Conservation (phyloP, 257 asterid species). For the Linaria vulgaris region DNA sequence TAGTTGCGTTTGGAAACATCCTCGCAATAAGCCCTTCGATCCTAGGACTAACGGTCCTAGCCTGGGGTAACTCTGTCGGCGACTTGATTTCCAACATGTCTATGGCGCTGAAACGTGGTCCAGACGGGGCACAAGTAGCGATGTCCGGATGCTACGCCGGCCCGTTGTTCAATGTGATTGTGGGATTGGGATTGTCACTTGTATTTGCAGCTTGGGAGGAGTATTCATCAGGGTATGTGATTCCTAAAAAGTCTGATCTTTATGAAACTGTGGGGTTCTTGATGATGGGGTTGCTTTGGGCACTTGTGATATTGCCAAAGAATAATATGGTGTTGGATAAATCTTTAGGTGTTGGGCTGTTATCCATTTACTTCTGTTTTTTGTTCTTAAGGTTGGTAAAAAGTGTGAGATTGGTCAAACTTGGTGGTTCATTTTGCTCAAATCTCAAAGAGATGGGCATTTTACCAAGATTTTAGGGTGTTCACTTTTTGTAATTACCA, state of each 20-base stretch:
- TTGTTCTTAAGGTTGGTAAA: slow-evolving; percentile 52
- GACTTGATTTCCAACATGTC: slow-evolving; percentile 68
- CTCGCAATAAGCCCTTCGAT: slow-evolving; percentile 67
- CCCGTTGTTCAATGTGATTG: slow-evolving; percentile 66
- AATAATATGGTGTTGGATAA: slow-evolving; percentile 55
- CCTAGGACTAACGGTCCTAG: slow-evolving; percentile 78
- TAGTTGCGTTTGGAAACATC: slow-evolving; percentile 58
- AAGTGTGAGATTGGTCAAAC: slow-evolving; percentile 35
- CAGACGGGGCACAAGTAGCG: slow-evolving; percentile 75
- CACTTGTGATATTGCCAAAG: slow-evolving; percentile 65
- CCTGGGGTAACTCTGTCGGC: slow-evolving; percentile 86
- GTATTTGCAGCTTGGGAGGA: slow-evolving; percentile 56
- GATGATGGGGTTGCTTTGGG: slow-evolving; percentile 73
- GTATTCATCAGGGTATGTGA: slow-evolving; percentile 44
- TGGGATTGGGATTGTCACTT: slow-evolving; percentile 78
- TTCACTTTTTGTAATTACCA: slow-evolving; percentile 1
- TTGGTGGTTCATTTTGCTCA: slow-evolving; percentile 12
- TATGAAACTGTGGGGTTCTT: slow-evolving; percentile 73
- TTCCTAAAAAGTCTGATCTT: slow-evolving; percentile 47
- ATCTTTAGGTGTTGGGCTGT: slow-evolving; percentile 57
- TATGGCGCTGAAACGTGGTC: slow-evolving; percentile 65
- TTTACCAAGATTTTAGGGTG: slow-evolving; percentile 17
- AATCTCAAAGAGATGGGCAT: slow-evolving; percentile 12
- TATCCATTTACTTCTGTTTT: slow-evolving; percentile 70
- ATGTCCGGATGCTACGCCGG: slow-evolving; percentile 84